Conservation (phyloP, 129 eudicot genomes). For the Silybum marianum region DNA sequence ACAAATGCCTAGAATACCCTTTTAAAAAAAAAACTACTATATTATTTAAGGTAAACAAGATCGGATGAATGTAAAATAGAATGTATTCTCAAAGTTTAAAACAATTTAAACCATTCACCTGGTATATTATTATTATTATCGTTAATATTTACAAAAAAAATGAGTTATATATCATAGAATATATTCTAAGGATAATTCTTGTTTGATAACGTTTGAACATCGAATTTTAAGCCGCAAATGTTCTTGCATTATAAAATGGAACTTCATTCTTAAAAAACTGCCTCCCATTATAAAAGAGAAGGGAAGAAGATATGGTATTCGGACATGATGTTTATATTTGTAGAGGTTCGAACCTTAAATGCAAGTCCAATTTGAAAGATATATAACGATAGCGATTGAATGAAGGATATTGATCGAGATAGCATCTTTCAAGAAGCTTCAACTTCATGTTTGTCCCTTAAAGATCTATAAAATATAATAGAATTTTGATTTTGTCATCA, state of each 20-base stretch:
- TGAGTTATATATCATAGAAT: conserved; percentile 10
- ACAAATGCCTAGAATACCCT: no score
- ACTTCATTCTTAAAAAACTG: conserved; percentile 28
- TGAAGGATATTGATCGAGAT: neutral
- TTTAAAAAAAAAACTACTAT: no score
- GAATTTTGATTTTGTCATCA: neutral
- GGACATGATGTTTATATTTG: conserved; percentile 1
- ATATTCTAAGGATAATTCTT: conserved; percentile 26
- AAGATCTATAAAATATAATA: neutral
- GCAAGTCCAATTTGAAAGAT: neutral
- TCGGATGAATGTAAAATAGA: neutral
- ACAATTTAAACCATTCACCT: conserved; percentile 26
- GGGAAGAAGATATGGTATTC: conserved; percentile 31
- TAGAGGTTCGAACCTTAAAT: neutral
- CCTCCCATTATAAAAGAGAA: conserved; percentile 23
- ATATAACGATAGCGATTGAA: neutral
- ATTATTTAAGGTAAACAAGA: neutral
- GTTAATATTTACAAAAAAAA: neutral
- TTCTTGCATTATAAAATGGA: conserved; percentile 24
- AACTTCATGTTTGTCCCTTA: conserved; percentile 13
- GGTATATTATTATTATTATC: conserved; percentile 14
- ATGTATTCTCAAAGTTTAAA: conserved; percentile 6
- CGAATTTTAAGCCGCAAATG: conserved; percentile 17
- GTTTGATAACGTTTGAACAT: conserved; percentile 24
- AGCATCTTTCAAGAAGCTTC: conserved; percentile 8